Evolutionary conservation across 2,329 filamentous ascomycete genomes (phyloP), one percentile per base, ranked within the genome.

Genomic region (Helotiales sp.): DNA sequence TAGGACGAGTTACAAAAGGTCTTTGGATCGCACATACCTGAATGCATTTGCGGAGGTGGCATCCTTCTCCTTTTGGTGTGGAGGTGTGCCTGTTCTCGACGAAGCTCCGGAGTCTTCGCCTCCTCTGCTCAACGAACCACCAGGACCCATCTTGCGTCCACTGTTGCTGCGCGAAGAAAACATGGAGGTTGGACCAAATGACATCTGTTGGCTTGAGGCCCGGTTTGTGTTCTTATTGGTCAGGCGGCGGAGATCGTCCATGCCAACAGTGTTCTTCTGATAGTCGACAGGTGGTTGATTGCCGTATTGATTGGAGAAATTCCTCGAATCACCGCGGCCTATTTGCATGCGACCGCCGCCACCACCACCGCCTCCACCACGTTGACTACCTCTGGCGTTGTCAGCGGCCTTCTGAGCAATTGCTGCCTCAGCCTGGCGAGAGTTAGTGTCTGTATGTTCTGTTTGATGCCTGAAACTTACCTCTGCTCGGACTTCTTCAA

Each of bases 131-230:
- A 93, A 79, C 64, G 88, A 82, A 67, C 88, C 84, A 69, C 88
- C 88, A 64, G 89, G 89, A 46, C 89, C 89, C 67, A 95, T 82
- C 71, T 88, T 86, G 66, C 91, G 87, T 63, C 92, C 90, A 72
- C 93, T 97, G 79, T 91, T 93, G 79, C 90, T 96, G 64, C 95
- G 87, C n/a, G 89, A 90, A 64, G 84, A 86, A 69, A 97, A 89
- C 82, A 96, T 89, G 61, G 91, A 93, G 52, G 89, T 88, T 12
- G 95, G 93, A 29, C 91, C 93, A 63, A 98, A 84, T 13, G 80
- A 80, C 67, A 72, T 69, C 47, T 85, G 81, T 75, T 86, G 75
- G 81, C 85, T 81, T 72, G 87, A 71, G 61, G 82, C 72, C 68
- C 84, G 78, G 78, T 81, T 82, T 49, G 81, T 79, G 42, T 80